Evolutionary conservation across 2,329 filamentous ascomycete species (phyloP), one percentile per base, ranked within the genome.

Genomic region (Teratosphaeriaceae sp.): DNA sequence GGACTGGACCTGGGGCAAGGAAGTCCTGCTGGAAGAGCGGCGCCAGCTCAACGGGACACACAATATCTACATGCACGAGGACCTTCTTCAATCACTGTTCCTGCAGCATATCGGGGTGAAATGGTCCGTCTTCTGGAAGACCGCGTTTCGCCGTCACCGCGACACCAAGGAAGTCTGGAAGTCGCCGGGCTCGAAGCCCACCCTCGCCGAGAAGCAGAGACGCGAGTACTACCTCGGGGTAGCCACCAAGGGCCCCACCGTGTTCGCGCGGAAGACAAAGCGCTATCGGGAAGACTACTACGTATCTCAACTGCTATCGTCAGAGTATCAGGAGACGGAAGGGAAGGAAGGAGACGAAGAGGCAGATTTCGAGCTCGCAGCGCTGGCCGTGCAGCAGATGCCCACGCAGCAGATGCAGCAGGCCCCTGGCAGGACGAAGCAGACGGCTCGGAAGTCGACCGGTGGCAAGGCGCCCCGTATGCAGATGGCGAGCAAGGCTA

Each of bases 111-210:
- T 39, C 37, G 37, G 37, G 8, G 37, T 39, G 13, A 39, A 27
- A n/a, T 39, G 37, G 37, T 39, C 37, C 16, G 37, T 39, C 5
- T 39, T 39, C 37, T 39, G 23, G 23, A 39, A 39, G 37, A 4
- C 15, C 7, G 16, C 23, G 13, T 39, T 39, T 16, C 13, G 16
- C 9, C 6, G 11, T 16, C 22, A 23, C 20, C 37, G 24, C 4
- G 18, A 21, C 23, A 29, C 22, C 4, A 27, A 29, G 24, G 37
- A 39, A 9, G 24, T 39, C 5, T 39, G 37, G 37, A 39, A 39
- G 24, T 5, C 5, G 15, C 23, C 19, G 8, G 37, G 37, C 3
- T 8, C 20, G 23, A 27, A 6, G 9, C 9, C 29, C 37, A 39
- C 37, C 15, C n/a, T 21, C 11, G 13, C 22, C 11, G 37, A 39